These are phyloP conservation scores for Blastobotrys capitulatus DNA, from an alignment of 1,139 yeast species.

Conservation along the genomic window DNA sequence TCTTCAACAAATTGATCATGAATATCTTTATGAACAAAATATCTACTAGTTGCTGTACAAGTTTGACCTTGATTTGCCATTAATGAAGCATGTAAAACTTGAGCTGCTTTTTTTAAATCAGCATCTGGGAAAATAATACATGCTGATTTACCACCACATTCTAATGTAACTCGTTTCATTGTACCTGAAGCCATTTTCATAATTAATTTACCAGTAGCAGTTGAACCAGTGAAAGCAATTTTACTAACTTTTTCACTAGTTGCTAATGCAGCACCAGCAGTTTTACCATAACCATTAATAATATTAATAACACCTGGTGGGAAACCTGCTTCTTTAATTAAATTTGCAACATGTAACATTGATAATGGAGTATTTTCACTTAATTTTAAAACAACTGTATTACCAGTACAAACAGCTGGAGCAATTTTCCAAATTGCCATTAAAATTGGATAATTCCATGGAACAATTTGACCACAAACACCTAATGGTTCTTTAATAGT, in stretches of 20 bases:
- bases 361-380: constrained; percentile 79
- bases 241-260: constrained; percentile 65
- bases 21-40: constrained; percentile 67
- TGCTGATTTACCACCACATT: constrained; percentile 83
- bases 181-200: constrained; percentile 70
- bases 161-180: constrained; percentile 73
- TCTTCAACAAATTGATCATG: constrained; percentile 59
- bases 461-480: constrained; percentile 79
- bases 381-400: constrained; percentile 67
- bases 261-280: constrained; percentile 64
- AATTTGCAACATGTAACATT: constrained; percentile 55
- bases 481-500: constrained; percentile 64
- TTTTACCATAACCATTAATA: constrained; percentile 68
- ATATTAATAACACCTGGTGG: constrained; percentile 76
- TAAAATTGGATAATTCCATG: constrained; percentile 86
- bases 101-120: constrained; percentile 54
- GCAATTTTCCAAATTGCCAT: constrained; percentile 82
- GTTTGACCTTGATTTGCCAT: constrained; percentile 82
- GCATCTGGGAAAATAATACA: constrained; percentile 73
- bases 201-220: constrained; percentile 71
- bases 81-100: constrained; percentile 52
- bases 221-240: constrained; percentile 84
- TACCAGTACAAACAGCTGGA: constrained; percentile 77
- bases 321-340: constrained; percentile 63
- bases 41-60: constrained; percentile 80